These are phyloP conservation scores for Actinomortierella wolfii DNA, from an alignment of 371 early-diverging fungal species.

Conservation along the genomic window DNA sequence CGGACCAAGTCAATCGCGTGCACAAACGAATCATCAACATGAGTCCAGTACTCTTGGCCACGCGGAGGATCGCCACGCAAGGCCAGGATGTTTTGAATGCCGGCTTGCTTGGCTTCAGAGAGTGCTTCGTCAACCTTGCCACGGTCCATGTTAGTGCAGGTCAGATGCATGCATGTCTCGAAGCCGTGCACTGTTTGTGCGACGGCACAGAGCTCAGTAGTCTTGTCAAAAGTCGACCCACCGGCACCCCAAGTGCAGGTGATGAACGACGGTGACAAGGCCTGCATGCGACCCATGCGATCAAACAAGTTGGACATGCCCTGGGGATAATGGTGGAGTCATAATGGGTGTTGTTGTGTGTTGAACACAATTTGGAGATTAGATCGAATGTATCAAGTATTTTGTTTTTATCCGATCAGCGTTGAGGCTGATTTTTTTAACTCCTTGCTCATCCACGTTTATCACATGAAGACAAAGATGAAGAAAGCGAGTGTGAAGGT, in stretches of 20 bases:
- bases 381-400: no score
- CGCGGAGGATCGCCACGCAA: conserved; percentile 89
- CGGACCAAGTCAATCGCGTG: conserved; percentile 92
- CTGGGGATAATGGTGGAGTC: conserved; percentile 27
- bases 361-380: no score
- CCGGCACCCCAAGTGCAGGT: conserved; percentile 98
- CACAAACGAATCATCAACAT: conserved; percentile 76
- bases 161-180: conserved; percentile 94
- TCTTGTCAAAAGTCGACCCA: conserved; percentile 87
- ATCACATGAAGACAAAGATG: no score
- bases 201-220: conserved; percentile 80
- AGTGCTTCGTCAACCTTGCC: conserved; percentile 84
- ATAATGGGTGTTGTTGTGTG: no score
- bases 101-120: conserved; percentile 80
- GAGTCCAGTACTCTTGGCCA: conserved; percentile 83
- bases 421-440: no score
- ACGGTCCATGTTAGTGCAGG: conserved; percentile 96
- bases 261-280: conserved; percentile 85
- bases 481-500: neutral
- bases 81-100: conserved; percentile 93
- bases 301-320: conserved; percentile 91
- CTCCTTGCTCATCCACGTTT: no score
- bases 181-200: conserved; percentile 87
- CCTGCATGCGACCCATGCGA: conserved; percentile 89
- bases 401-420: no score